A percentile compares a stretch with the other conserved stretches of the same genome.
Evolutionary conservation across 108 stramenopile species (phyloP).

Genomic region (Cyclotella choctawhatcheeana): DNA sequence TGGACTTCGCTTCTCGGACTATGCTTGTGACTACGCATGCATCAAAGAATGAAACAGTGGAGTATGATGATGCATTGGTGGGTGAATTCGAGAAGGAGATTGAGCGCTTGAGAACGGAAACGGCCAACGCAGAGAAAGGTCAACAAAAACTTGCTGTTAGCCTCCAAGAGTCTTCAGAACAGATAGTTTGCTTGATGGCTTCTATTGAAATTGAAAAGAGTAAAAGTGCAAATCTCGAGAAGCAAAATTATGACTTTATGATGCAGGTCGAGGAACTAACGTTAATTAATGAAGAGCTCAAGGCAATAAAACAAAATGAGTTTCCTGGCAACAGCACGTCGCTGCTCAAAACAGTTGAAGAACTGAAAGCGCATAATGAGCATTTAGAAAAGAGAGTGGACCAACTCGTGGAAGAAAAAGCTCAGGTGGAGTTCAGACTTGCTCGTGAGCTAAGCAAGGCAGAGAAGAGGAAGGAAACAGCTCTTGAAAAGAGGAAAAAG

Average conservation of each 20-base stretch:
- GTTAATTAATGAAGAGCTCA: constrained; percentile 17
- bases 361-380: constrained; percentile 17
- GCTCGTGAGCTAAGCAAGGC: constrained; percentile 23
- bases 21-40: constrained; percentile 99
- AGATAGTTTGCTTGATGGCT: constrained; percentile 39
- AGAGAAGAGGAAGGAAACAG: constrained; percentile 14
- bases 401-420: constrained; percentile 27
- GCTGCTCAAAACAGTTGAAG: constrained; percentile 6
- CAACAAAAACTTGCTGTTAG: constrained; percentile 28
- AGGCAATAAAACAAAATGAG: neutral
- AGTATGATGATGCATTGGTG: constrained; percentile 33
- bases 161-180: constrained; percentile 31
- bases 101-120: constrained; percentile 43
- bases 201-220: constrained; percentile 28
- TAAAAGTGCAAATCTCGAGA: constrained; percentile 23
- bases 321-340: neutral
- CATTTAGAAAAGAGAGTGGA: constrained; percentile 14
- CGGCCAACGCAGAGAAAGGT: constrained; percentile 37
- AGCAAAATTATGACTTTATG: constrained; percentile 23
- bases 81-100: constrained; percentile 46
- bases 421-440: constrained; percentile 25
- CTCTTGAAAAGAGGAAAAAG: constrained; percentile 21
- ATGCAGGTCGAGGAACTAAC: constrained; percentile 34
- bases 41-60: constrained; percentile 88
- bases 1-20: constrained; percentile 97